Percentiles rank a stretch among this genome's conserved stretches.
Conservation (phyloP, 1,284 basidiomycete genomes). For the Microstroma glucosiphilum region DNA sequence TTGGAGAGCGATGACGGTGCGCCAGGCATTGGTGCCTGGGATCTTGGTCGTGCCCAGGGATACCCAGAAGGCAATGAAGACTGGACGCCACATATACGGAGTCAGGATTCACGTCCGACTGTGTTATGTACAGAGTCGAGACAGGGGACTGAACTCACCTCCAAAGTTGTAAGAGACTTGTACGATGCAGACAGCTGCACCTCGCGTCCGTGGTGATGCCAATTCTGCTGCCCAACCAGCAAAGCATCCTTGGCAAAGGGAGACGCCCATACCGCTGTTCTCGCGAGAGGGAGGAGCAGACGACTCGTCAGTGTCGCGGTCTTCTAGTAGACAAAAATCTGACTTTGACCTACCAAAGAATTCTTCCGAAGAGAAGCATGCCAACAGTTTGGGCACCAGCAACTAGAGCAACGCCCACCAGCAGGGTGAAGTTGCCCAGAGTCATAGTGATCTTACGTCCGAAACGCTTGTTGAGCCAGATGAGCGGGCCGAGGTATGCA, state of each 20-base stretch:
- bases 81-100: background rate
- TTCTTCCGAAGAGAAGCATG: conserved; percentile 3
- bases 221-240: background rate
- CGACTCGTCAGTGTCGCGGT: too few relatives aligned
- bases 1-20: background rate
- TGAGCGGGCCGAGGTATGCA: background rate
- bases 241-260: conserved; percentile 1
- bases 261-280: background rate
- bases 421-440: background rate
- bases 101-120: too few relatives aligned
- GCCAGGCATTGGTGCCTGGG: conserved; percentile 2
- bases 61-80: conserved; percentile 4
- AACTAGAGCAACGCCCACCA: background rate
- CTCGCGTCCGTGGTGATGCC: background rate
- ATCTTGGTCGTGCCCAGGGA: conserved; percentile 3
- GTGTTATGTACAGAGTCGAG: too few relatives aligned
- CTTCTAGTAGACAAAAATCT: too few relatives aligned
- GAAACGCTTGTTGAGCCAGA: background rate
- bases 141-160: too few relatives aligned
- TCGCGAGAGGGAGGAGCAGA: too few relatives aligned
- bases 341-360: background rate
- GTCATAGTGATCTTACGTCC: conserved; percentile 3
- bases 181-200: conserved; percentile 4
- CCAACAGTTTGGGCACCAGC: background rate
- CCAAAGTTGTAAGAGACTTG: conserved; percentile 2